Evolutionary conservation across 169 alveolate genomes (phyloP).

Genomic region (Eimeria necatrix): DNA sequence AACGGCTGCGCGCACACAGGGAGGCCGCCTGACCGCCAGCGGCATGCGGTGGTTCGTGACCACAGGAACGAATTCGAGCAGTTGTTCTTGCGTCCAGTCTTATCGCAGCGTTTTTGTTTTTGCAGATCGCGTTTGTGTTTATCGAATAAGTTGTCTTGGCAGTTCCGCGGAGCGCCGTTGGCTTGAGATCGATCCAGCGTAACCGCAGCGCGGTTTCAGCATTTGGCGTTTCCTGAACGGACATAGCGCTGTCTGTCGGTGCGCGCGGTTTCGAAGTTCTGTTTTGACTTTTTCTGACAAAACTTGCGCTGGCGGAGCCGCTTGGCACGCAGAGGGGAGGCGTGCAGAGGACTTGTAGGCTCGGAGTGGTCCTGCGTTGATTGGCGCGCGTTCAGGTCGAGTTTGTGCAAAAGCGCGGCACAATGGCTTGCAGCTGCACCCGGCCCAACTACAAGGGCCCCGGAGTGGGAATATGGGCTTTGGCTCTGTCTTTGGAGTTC

Average conservation of each 20-base stretch:
- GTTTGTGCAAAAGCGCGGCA: not conserved
- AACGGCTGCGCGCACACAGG: not conserved
- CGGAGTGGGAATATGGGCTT: conserved; percentile 71
- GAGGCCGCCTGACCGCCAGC: not conserved
- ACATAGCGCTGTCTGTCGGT: too few relatives aligned
- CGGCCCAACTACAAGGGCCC: conserved; percentile 71
- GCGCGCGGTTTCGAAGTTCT: too few relatives aligned
- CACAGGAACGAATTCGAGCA: not conserved
- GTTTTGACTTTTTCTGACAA: too few relatives aligned
- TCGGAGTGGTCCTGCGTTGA: too few relatives aligned
- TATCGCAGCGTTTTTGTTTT: not conserved
- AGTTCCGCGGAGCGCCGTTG: not conserved
- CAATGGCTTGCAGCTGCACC: conserved; percentile 34
- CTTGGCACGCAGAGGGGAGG: too few relatives aligned
- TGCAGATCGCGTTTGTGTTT: not conserved
- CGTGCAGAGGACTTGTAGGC: too few relatives aligned
- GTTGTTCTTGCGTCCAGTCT: not conserved
- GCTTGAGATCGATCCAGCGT: too few relatives aligned
- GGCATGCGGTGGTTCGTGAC: not conserved
- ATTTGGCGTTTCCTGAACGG: too few relatives aligned
- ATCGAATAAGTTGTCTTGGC: not conserved
- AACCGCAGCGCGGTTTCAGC: too few relatives aligned
- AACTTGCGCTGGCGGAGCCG: too few relatives aligned
- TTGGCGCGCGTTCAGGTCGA: too few relatives aligned
- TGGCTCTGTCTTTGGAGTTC: conserved; percentile 61